Conservation (phyloP, 1,139 yeast species). For the Yamadazyma buinensis region DNA sequence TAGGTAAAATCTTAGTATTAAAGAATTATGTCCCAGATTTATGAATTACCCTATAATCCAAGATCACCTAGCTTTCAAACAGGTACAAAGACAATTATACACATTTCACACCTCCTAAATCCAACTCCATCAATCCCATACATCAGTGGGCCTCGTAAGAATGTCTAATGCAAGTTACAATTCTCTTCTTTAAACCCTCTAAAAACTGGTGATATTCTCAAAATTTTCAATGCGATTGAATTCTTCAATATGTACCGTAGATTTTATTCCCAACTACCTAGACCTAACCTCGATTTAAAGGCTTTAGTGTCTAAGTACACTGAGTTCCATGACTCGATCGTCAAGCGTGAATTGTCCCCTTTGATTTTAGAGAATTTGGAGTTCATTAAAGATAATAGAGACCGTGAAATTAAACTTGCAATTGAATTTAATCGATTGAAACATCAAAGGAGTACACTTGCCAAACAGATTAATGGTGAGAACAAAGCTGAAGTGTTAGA, state of each 20-base stretch:
- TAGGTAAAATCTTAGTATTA: too few species aligned
- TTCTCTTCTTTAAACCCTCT: too few species aligned
- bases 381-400: constrained; percentile 25
- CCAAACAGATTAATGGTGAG: constrained; percentile 18
- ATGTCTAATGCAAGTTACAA: too few species aligned
- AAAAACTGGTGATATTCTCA: not conserved
- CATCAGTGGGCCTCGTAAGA: too few species aligned
- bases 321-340: constrained; percentile 42
- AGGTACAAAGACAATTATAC: too few species aligned
- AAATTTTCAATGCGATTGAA: not conserved
- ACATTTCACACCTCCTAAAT: too few species aligned
- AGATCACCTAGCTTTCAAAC: too few species aligned
- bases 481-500: constrained; percentile 20
- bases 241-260: constrained; percentile 1
- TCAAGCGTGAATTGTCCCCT: constrained; percentile 38
- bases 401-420: constrained; percentile 19
- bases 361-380: constrained; percentile 27
- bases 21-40: too few species aligned
- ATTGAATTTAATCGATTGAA: constrained; percentile 24
- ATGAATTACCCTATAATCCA: too few species aligned
- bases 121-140: too few species aligned
- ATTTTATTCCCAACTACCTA: constrained; percentile 9
- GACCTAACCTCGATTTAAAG: constrained; percentile 40
- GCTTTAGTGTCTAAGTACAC: constrained; percentile 36
- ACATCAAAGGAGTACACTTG: constrained; percentile 26